phyloP scores from a whole-genome alignment of 441 rosid genomes.

The Hypseocharis bilobata region DNA sequence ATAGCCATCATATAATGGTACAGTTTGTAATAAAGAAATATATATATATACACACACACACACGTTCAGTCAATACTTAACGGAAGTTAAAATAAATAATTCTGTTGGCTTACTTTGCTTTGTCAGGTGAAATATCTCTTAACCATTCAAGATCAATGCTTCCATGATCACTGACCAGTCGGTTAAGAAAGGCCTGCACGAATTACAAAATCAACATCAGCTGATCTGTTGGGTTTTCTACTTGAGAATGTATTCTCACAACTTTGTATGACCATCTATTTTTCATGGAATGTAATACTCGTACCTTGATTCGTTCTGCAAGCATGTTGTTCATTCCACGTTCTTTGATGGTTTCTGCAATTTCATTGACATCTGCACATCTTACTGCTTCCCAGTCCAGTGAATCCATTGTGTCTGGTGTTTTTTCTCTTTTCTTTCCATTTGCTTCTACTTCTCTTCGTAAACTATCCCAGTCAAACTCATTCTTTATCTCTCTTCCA shows the following conservation, averaged over 20 bases:
- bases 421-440: slow-evolving; percentile 43
- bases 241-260: not conserved
- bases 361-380: slow-evolving; percentile 38
- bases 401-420: slow-evolving; percentile 55
- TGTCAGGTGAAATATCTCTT: slow-evolving; percentile 64
- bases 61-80: not conserved
- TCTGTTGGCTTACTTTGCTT: slow-evolving; percentile 59
- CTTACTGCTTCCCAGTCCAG: slow-evolving; percentile 83
- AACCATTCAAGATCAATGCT: slow-evolving; percentile 65
- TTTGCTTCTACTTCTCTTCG: slow-evolving; percentile 44
- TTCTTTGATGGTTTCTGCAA: slow-evolving; percentile 62
- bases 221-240: slow-evolving; percentile 11
- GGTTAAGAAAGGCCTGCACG: slow-evolving; percentile 56
- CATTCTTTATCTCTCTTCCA: slow-evolving; percentile 37
- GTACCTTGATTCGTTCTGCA: slow-evolving; percentile 61
- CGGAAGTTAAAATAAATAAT: not conserved
- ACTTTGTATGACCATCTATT: not conserved
- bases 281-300: slow-evolving; percentile 5
- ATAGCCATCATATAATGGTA: not conserved
- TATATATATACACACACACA: not conserved
- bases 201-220: slow-evolving; percentile 24
- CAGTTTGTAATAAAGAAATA: no score
- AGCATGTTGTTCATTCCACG: slow-evolving; percentile 87
- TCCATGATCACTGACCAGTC: slow-evolving; percentile 47
- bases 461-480: slow-evolving; percentile 71